Evolutionary conservation across 2,329 filamentous ascomycete genomes (phyloP).

Genomic region (Fusarium sp.): DNA sequence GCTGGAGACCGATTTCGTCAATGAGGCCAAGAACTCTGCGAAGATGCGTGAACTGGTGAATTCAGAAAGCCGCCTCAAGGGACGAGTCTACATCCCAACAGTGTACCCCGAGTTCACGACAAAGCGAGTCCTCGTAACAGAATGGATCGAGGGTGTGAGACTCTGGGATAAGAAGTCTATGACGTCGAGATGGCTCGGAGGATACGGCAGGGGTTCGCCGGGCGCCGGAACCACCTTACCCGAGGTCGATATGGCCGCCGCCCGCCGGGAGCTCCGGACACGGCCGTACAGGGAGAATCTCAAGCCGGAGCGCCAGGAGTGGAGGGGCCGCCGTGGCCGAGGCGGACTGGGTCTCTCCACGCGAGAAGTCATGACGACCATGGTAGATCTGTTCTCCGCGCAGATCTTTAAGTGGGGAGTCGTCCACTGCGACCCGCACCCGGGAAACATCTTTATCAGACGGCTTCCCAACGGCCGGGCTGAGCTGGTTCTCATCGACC

Average conservation of each 20-base stretch:
- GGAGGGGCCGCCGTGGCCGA: conserved; percentile 74
- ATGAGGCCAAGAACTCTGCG: conserved; percentile 88
- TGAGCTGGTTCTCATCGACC: conserved; percentile 94
- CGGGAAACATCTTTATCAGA: conserved; percentile 95
- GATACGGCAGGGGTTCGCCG: conserved; percentile 76
- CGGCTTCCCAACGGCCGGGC: conserved; percentile 80
- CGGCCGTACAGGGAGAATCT: conserved; percentile 65
- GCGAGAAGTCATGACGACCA: conserved; percentile 92
- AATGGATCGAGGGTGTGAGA: conserved; percentile 96
- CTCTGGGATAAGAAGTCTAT: conserved; percentile 91
- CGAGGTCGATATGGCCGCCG: conserved; percentile 56
- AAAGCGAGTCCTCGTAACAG: conserved; percentile 85
- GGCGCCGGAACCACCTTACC: conserved; percentile 73
- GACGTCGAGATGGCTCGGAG: conserved; percentile 78
- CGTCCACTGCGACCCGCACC: conserved; percentile 96
- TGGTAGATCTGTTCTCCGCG: conserved; percentile 94
- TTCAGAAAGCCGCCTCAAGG: conserved; percentile 75
- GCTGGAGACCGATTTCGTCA: conserved; percentile 92
- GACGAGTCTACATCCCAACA: conserved; percentile 85
- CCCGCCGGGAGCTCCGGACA: conserved; percentile 57
- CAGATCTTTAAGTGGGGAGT: conserved; percentile 98
- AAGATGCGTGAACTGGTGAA: conserved; percentile 80
- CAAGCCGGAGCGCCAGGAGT: conserved; percentile 81
- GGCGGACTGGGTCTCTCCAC: conserved; percentile 85
- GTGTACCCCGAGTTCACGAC: conserved; percentile 85